A percentile compares a stretch with the other conserved stretches of the same genome.
Evolutionary conservation across 2,329 filamentous ascomycete genomes (phyloP).

Genomic region (Talaromyces albobiverticillius): DNA sequence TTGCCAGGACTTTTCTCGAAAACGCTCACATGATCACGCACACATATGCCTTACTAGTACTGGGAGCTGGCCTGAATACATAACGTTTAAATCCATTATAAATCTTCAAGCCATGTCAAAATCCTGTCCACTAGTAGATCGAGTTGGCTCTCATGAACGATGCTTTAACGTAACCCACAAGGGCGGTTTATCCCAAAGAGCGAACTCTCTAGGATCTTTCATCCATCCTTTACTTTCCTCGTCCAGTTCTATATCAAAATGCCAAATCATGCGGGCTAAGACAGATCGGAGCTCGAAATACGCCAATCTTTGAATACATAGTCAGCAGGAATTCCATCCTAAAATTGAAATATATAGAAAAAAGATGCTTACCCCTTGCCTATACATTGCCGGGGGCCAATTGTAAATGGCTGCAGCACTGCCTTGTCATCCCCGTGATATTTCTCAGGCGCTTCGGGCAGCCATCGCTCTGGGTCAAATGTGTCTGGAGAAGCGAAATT

Average conservation of each 20-base stretch:
- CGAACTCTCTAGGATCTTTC: constrained; percentile 1
- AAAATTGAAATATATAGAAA: background rate
- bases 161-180: constrained; percentile 2
- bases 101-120: too few relatives aligned
- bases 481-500: constrained; percentile 46
- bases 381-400: constrained; percentile 52
- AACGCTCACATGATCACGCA: too few relatives aligned
- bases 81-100: too few relatives aligned
- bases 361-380: constrained; percentile 45
- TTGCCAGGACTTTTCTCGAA: too few relatives aligned
- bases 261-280: background rate
- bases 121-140: too few relatives aligned
- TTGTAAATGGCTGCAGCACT: constrained; percentile 48
- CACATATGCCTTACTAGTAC: too few relatives aligned
- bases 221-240: constrained; percentile 1
- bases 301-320: constrained; percentile 35
- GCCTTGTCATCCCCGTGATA: constrained; percentile 45
- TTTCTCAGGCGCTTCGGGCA: constrained; percentile 19
- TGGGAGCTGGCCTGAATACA: too few relatives aligned
- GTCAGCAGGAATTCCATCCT: background rate
- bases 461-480: constrained; percentile 48
- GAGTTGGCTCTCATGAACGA: too few relatives aligned
- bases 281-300: constrained; percentile 43
- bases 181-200: constrained; percentile 8
- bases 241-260: constrained; percentile 5